These are phyloP conservation scores for Paramecium tetraurelia DNA, from an alignment of 73 alveolate genomes.

Conservation along the genomic window DNA sequence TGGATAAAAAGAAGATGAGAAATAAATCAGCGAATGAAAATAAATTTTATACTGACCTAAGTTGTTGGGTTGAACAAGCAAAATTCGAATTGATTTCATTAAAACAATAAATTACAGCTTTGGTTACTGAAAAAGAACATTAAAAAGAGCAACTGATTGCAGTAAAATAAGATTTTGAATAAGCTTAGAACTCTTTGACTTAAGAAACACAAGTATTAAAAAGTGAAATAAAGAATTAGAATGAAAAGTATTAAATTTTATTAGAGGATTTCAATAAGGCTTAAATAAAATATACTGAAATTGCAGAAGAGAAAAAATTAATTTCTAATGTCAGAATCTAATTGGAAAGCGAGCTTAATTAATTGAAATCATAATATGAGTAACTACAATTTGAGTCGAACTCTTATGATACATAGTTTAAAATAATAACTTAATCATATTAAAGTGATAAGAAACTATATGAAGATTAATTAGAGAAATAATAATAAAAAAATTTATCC, in stretches of 20 bases:
- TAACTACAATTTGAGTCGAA: background rate
- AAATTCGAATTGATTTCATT: background rate
- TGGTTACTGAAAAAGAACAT: background rate
- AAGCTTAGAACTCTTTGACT: background rate
- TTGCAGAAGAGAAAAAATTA: background rate
- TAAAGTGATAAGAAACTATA: background rate
- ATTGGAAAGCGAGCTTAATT: background rate
- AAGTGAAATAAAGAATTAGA: background rate
- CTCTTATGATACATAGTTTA: background rate
- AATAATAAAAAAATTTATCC: background rate
- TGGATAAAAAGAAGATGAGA: background rate
- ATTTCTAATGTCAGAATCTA: background rate
- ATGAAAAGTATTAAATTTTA: background rate
- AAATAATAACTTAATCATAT: background rate
- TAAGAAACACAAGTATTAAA: background rate
- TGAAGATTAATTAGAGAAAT: background rate
- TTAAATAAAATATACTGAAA: background rate
- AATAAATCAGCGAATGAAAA: constrained; percentile 2
- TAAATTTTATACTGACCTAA: background rate
- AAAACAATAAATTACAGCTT: background rate
- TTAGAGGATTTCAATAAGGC: background rate
- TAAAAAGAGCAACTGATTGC: background rate
- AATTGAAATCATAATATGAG: background rate
- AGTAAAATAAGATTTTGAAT: background rate
- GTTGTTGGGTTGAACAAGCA: background rate